phyloP scores from a whole-genome alignment of 2,329 filamentous ascomycete species.

The Cordyceps sp. region DNA sequence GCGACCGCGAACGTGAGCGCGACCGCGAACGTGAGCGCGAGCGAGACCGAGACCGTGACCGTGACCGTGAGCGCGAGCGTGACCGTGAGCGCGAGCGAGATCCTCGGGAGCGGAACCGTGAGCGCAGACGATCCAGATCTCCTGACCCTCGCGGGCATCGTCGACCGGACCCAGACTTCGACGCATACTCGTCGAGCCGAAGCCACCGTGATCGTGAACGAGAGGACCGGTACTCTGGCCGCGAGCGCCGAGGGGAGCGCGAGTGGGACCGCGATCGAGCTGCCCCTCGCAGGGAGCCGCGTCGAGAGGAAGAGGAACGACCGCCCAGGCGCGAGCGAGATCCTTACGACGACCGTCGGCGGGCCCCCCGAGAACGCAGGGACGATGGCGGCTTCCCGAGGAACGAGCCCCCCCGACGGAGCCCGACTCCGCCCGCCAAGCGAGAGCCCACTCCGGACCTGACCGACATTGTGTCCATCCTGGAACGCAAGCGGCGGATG shows the following conservation, averaged over 20 bases:
- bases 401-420: slow-evolving; percentile 48
- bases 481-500: slow-evolving; percentile 77
- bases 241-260: slow-evolving; percentile 50
- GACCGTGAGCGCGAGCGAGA: slow-evolving; percentile 19
- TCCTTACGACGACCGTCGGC: slow-evolving; percentile 29
- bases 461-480: slow-evolving; percentile 65
- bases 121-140: slow-evolving; percentile 70
- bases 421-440: slow-evolving; percentile 69
- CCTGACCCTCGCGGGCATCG: slow-evolving; percentile 54
- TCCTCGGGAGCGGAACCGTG: slow-evolving; percentile 26
- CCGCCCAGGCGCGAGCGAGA: slow-evolving; percentile 42
- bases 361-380: slow-evolving; percentile 28
- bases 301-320: slow-evolving; percentile 49
- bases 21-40: slow-evolving; percentile 9
- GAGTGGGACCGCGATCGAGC: slow-evolving; percentile 61
- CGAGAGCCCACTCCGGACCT: slow-evolving; percentile 92
- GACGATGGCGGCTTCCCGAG: slow-evolving; percentile 19
- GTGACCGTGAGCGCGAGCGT: slow-evolving; percentile 41
- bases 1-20: slow-evolving; percentile 2
- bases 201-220: slow-evolving; percentile 86
- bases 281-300: slow-evolving; percentile 40
- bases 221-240: slow-evolving; percentile 73
- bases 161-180: slow-evolving; percentile 61
- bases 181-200: slow-evolving; percentile 84
- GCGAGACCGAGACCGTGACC: slow-evolving; percentile 53